Evolutionary conservation across 192 early-diverging fungal genomes (phyloP), one percentile per base, ranked within the genome.

Genomic region (Glomus cerebriforme): DNA sequence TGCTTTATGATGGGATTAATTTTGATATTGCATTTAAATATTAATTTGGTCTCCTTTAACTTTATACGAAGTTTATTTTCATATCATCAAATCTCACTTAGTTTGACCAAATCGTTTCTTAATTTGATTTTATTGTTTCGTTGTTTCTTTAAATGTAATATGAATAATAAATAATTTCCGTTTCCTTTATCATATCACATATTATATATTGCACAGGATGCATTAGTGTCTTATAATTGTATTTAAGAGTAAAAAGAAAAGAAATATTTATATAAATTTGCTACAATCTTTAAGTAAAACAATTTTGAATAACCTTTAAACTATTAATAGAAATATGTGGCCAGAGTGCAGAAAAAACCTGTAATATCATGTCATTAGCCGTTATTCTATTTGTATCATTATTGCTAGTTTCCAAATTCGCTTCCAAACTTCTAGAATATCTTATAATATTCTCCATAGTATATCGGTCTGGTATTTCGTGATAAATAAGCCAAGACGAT

Each of bases 401-500:
- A 24, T 45, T 37, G 4, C 19, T 43, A 8, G 2, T 68, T 24
- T 37, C 37, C 4, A 37, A 37, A 27, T 49, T 71, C 29, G 13
- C 17, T 45, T 71, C 49, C 43, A 71, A 71, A 29, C 49, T 43
- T 1, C 15, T 71, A 47, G 43, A 22, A 31, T 71, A 71, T 17
- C 15, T 17, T 15, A 47, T 31, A 37, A 15, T 34, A 96, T 96
- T 87, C 88, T 95, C 83, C 65, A 76, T n/a, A 9, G 15, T 76
- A 31, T 64, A 1, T 26, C 29, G 58, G 39, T 49, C 60, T 17
- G 74, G 74, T 45, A 76, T 60, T 17, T 76, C 74, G 29, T 76
- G n/a, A 47, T 65, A 76, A 29, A 64, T 60, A 43, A 76, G 74
- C 35, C 49, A 76, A 27, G 17, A 24, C 1, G 74, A 22, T 64